Conservation (phyloP, 805 yeast genomes). For the Candida insectorum region DNA sequence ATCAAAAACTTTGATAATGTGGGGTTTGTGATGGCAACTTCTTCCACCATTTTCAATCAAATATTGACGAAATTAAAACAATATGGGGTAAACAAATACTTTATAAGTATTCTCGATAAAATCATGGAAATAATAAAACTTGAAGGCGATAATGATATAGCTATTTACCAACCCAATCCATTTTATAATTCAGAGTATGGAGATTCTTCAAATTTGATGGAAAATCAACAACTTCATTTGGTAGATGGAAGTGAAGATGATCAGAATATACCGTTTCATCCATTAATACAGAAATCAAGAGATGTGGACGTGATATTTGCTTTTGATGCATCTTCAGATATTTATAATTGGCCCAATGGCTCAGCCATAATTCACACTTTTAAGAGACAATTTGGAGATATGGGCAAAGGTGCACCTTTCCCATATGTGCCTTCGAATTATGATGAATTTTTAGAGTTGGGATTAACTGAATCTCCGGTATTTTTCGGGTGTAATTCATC, state of each 20-base stretch:
- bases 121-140: conserved; percentile 21
- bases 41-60: conserved; percentile 37
- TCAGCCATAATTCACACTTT: conserved; percentile 34
- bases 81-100: conserved; percentile 19
- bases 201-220: conserved; percentile 14
- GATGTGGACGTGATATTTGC: conserved; percentile 40
- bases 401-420: conserved; percentile 61
- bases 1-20: conserved; percentile 34
- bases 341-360: conserved; percentile 44
- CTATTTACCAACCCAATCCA: conserved; percentile 40
- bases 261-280: conserved; percentile 41
- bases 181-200: conserved; percentile 23
- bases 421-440: conserved; percentile 72
- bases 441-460: conserved; percentile 55
- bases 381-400: conserved; percentile 30
- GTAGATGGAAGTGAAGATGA: conserved; percentile 44
- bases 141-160: conserved; percentile 29
- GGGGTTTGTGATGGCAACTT: conserved; percentile 39
- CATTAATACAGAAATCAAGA: conserved; percentile 35
- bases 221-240: conserved; percentile 29
- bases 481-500: conserved; percentile 80
- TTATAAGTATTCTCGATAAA: conserved; percentile 19
- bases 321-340: conserved; percentile 41
- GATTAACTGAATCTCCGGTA: conserved; percentile 64
- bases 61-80: conserved; percentile 15